Evolutionary conservation across 2,329 filamentous ascomycete genomes (phyloP), one percentile per base, ranked within the genome.

Genomic region (Clonostachys rosea): DNA sequence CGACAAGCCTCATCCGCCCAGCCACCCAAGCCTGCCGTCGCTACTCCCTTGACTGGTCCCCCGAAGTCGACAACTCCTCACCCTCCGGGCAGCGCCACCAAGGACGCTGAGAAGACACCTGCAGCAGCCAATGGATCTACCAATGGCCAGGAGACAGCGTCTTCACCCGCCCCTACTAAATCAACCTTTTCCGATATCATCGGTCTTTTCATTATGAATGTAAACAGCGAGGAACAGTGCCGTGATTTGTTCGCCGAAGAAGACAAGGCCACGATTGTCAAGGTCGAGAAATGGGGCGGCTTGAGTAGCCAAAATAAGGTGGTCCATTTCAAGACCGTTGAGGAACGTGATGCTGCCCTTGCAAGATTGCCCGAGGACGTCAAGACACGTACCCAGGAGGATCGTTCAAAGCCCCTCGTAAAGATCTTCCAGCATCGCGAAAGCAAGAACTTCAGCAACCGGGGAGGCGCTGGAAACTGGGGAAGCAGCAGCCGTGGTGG

Each of bases 161-260:
- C 76, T n/a, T 81, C 81, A 3, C 77, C 81, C 14, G 78, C 78
- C 7, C 70, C 78, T 30, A 86, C 88, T 62, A 78, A 70, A 35
- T 61, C 74, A 41, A 69, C 77, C 16, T n/a, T n/a, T 39, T 78
- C 90, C 59, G 82, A 79, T 55, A 89, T 86, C 56, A 86, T 90
- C 58, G 92, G 89, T 43, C 79, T 99, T 17, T 99, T 96, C 66
- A 84, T 99, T 50, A 89, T 88, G 71, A 91, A 91, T 59, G 84
- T 91, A 18, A 88, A 84, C 58, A 87, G 81, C 46, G 89, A 92
- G 54, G 89, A 96, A 34, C 88, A 91, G 50, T 86, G 89, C 36
- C 85, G 86, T 48, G 84, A 89, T 34, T 75, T 96, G 20, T 92
- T 99, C 62, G 75, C 82, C 2, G 84, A 94, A 12, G 89, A 95